Evolutionary conservation across 2,329 filamentous ascomycete genomes (phyloP), one percentile per base, ranked within the genome.

Genomic region (Paecilomyces niveus): DNA sequence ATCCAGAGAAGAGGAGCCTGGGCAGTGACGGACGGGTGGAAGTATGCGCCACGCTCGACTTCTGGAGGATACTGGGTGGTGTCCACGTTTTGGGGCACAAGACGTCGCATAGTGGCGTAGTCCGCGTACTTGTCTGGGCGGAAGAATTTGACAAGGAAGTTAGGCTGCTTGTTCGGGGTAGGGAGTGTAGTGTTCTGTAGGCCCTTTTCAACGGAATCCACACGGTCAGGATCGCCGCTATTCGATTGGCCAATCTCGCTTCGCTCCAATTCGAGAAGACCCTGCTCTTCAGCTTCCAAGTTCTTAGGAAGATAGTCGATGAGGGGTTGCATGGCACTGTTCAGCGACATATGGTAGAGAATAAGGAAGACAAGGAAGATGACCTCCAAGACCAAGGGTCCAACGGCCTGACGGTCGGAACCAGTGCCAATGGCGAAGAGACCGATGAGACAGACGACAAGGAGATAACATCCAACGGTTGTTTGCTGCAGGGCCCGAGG

Each of bases 401-500:
- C 88, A 18, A 87, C 77, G 0, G 86, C 82, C 1, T 80, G 77
- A 1, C 81, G 83, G 53, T 90, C 81, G 31, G 81, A 85, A 7
- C 85, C 84, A 1, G 80, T 76, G 6, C 84, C 85, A 55, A 93
- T 85, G 55, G 83, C 88, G 66, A 97, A 92, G 2, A 97, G 81
- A 54, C 92, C 92, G 63, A 96, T 88, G 69, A 97, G 80, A 72
- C 90, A 94, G 31, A 93, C 76, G 63, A 94, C 86, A 1, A 88
- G 85, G 35, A 97, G 81, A 71, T 97, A 97, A 54, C 95, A 79
- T 22, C 93, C 92, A 0, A 88, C 86, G 29, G 93, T 85, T 54
- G 95, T 84, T 59, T 97, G 92, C 71, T 95, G 88, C 55, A 97
- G 79, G 1, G 90, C 92, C n/a, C 88, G 88, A 0, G 90, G 88